These are phyloP conservation scores for Blastobotrys elegans DNA, from an alignment of 1,139 yeast species.

Conservation along the genomic window DNA sequence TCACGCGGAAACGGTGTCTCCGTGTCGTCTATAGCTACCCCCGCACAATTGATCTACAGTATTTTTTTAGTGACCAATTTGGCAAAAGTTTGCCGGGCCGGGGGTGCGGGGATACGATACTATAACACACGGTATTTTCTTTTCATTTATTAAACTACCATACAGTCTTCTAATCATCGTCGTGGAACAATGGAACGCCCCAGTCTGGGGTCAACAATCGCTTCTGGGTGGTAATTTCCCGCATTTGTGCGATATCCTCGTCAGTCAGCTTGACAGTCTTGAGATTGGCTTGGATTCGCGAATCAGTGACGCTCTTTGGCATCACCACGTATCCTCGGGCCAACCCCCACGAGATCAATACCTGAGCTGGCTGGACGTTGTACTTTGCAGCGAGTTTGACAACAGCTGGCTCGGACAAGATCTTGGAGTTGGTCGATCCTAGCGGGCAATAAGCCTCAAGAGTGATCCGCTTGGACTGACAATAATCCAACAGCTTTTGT, in stretches of 20 bases:
- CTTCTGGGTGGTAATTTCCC: neutral
- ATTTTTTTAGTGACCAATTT: neutral
- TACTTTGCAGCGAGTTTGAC: slow-evolving; percentile 50
- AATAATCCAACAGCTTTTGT: slow-evolving; percentile 51
- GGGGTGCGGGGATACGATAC: neutral
- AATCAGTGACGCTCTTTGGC: slow-evolving; percentile 61
- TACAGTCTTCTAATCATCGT: neutral
- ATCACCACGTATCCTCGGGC: slow-evolving; percentile 61
- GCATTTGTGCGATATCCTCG: slow-evolving; percentile 29
- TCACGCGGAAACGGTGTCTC: neutral
- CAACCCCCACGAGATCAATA: slow-evolving; percentile 66
- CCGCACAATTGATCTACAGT: neutral
- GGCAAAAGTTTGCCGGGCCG: neutral
- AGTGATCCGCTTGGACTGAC: slow-evolving; percentile 48
- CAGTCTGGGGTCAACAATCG: slow-evolving; percentile 3
- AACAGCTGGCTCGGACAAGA: slow-evolving; percentile 43
- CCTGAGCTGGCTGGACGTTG: slow-evolving; percentile 51
- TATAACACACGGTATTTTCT: neutral
- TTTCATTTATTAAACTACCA: neutral
- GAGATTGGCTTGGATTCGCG: slow-evolving; percentile 56
- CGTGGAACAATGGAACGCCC: slow-evolving; percentile 5
- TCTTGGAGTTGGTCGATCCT: slow-evolving; percentile 27
- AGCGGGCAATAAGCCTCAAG: slow-evolving; percentile 76
- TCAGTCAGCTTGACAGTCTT: neutral
- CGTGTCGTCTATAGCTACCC: neutral